Base-by-base conservation (phyloP, 1,284 basidiomycete genomes). In the Coniferiporia weirii region DNA sequence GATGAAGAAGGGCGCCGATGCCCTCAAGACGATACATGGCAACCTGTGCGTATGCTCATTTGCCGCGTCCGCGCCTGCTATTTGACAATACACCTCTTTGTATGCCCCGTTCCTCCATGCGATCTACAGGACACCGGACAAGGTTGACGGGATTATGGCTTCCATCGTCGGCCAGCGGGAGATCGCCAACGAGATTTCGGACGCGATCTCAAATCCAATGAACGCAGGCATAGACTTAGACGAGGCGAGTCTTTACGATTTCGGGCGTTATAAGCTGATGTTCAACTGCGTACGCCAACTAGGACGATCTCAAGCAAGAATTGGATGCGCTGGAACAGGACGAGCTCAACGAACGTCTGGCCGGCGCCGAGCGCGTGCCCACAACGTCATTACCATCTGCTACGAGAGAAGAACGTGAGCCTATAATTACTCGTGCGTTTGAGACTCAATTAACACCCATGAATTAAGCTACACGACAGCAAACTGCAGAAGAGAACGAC, bases 1-100 rank as follows among this genome's bases (percentile, higher is more conserved):
- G 32, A 98, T 99, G 94, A 95, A 95, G 87, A 91, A 93, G 74
- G 97, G 93, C 46, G 85, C 95, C 0, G 87, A 91, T 64, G 97
- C 92, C 15, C 82, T 99, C 71, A 91, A 91, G 76, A 82, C 83
- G 51, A 98, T 99, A 61, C 97, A 99, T 69, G 88, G 89, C 57
- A 89, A 87, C 68, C 81, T 98, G 93, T 96, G 64, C 70, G 93
- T 84, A 60, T 54, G 51, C 56, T 54, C 27, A 27, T 27, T 27
- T 5, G 27, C 27, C 27, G 27, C 27, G 27, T 27, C 5, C 27
- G 19, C 56, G 22, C 34, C 52, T 61, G 48, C 60, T 48, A 50
- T 38, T 52, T 61, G 32, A 36, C 59, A 10, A 27, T 5, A 5
- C 40, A 17, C 15, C 20, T 20, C 38, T 50, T 64, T n/a, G 46